Percentiles rank a stretch among this genome's conserved stretches.
Evolutionary conservation across 805 yeast species (phyloP).

Genomic region (Saturnispora serradocipensis): DNA sequence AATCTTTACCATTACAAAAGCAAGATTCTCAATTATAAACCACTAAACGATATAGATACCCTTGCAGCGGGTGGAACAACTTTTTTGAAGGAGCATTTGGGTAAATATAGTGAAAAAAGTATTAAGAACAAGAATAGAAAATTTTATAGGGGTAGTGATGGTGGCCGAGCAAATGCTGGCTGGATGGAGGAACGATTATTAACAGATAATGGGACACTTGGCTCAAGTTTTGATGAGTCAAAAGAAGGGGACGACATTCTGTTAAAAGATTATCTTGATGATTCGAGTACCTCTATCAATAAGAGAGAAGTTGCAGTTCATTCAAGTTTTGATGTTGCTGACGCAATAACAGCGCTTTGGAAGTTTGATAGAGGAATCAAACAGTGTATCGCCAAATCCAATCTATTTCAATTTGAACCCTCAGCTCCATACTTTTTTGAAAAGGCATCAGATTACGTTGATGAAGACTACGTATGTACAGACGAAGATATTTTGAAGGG

Average conservation of each 20-base stretch:
- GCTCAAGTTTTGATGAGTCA: conserved; percentile 11
- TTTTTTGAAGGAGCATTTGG: conserved; percentile 54
- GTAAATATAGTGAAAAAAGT: conserved; percentile 48
- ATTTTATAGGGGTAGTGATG: conserved; percentile 47
- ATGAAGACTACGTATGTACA: conserved; percentile 55
- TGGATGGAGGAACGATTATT: conserved; percentile 19
- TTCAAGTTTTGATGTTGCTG: conserved; percentile 50
- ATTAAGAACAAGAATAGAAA: conserved; percentile 37
- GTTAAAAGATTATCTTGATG: conserved; percentile 15
- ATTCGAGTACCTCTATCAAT: neutral
- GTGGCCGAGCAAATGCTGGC: conserved; percentile 39
- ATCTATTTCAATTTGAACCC: conserved; percentile 78
- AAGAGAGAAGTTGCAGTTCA: neutral
- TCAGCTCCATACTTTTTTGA: conserved; percentile 77
- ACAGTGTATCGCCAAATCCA: conserved; percentile 48
- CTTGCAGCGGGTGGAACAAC: conserved; percentile 57
- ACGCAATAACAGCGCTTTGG: conserved; percentile 68
- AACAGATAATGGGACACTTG: conserved; percentile 3
- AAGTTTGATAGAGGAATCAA: conserved; percentile 54
- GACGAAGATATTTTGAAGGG: conserved; percentile 85
- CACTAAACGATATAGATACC: conserved; percentile 54
- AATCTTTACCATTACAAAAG: conserved; percentile 40
- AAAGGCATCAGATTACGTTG: conserved; percentile 54
- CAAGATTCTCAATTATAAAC: conserved; percentile 44
- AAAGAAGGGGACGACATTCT: conserved; percentile 9